Evolutionary conservation across 2,329 filamentous ascomycete species (phyloP), one percentile per base, ranked within the genome.

Genomic region (Apiospora arundinis): DNA sequence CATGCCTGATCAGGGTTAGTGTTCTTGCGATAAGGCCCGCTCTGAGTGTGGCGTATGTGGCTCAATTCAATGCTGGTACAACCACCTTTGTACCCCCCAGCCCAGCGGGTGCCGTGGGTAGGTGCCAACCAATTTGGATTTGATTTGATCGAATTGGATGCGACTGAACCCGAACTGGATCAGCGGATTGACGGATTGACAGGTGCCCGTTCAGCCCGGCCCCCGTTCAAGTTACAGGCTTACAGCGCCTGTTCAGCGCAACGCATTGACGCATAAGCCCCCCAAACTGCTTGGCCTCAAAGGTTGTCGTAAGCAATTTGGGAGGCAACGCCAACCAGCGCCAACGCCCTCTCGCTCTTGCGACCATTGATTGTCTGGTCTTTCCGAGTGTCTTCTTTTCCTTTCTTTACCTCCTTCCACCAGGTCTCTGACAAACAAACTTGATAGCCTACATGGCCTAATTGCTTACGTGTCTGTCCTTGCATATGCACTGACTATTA

Each of bases 401-500:
- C 28, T 42, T 70, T 63, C 63, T 60, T 46, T 28, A 46, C 40
- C 66, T 63, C 32, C 28, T 21, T 32, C 32, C 56, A 40, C 21
- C 56, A 63, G 56, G 56, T 63, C 56, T 18, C 18, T 63, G 56
- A 23, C 56, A 40, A 40, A 63, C 32, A 37, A 40, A 46, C 40
- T 67, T 44, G 60, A 49, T 23, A 52, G 72, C 63, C 67, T 70
- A 63, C 8, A 73, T 71, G 70, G 72, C 48, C 70, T 69, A 45
- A 69, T 71, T 56, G 42, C 40, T 44, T 68, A 68, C 67, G 37
- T 63, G 56, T 63, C 32, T 25, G 23, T 42, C 69, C 68, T 67
- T 70, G 69, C 32, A 60, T 70, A 46, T 70, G 68, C 70, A 70
- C 52, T 66, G 69, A 68, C 72, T 70, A 70, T 69, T 45, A 69